Base-by-base conservation (phyloP, 495 filamentous ascomycete species). In the Talaromyces liani region DNA sequence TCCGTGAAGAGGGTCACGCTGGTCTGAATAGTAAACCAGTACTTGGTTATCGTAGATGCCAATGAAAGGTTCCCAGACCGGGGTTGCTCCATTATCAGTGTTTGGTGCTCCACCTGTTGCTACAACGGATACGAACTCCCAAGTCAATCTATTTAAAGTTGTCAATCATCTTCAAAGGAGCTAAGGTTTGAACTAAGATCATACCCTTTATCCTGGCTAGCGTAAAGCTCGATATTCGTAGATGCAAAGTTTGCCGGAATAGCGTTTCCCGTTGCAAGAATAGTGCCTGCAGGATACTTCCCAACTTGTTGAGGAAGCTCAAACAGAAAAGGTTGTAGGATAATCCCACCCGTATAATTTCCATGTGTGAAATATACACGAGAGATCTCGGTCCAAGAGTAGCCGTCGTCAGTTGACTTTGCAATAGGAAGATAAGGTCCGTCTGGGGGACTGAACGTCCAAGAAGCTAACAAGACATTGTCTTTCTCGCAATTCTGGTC, bases 41-140 rank as follows among this genome's bases (percentile, higher is more conserved):
- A 88, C 68, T 53, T 83, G 70, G 63, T 75, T 67, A 22, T 84
- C 71, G 68, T 73, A 68, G 56, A 64, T 33, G 75, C 86, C 63
- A 10, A 88, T 69, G 67, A 84, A 86, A 0, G 85, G 86, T 67
- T 88, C 86, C 86, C 85, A 88, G 29, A 88, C 78, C 1, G 84
- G 82, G 0, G 81, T 83, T 9, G 76, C 63, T 8, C 83, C 85
- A 67, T 87, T 86, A 62, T 76, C 77, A 0, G 87, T 82, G 39
- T 74, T 70, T 1, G 84, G 82, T 25, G 73, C 72, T 18, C 83
- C 85, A 16, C 85, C 87, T 14, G 71, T 66, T 6, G 84, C 84
- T 31, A 87, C 77, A 63, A 81, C 74, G 25, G 78, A 81, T 47
- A 87, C 75, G 66, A 88, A 88, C 27, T 79, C 67, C 85, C 85